Evolutionary conservation across 345 rosid species (phyloP), one percentile per base, ranked within the genome.

Genomic region (Melastoma malabathricum): DNA sequence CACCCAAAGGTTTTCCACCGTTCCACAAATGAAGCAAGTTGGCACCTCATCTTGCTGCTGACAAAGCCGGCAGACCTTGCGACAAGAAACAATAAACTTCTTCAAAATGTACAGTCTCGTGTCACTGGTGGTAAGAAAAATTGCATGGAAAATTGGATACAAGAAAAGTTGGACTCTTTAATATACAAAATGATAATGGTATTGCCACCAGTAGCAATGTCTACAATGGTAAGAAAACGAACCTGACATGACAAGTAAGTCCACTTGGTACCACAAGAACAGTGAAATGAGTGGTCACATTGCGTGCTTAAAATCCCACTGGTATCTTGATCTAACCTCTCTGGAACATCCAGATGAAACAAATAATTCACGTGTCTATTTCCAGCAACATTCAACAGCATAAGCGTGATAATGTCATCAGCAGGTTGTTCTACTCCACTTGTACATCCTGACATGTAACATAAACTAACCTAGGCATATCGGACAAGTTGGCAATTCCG

Each of bases 241-340:
- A 87, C 95, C 78, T 75, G 94, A 73, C 97, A 92, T 38, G 98
- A 92, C 62, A 87, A 68, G 48, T 77, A 74, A 39, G 95, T 92
- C 98, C 98, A 87, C 61, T 87, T 92, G 3, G 93, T 79, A 66
- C 89, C 82, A 72, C 98, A 87, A 0, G 83, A 77, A 58, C 98
- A 92, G 43, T 82, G 89, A 73, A 87, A 92, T 12, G 98, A 87
- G 72, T 92, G 97, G 67, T 92, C 97, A 75, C 97, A 87, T 23
- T 78, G 75, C 3, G 94, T 81, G 56, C 88, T 81, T 14, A 76
- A 75, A 57, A 92, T 78, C 44, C 95, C 98, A 23, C 96, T 77
- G 34, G 95, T 87, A 57, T 92, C 98, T 6, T 85, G 84, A 66
- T 84, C 98, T 70, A 92, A 70, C 69, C 98, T 76, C 79, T 92